Evolutionary conservation across 2,329 filamentous ascomycete genomes (phyloP), one percentile per base, ranked within the genome.

Genomic region (Cladosporium sp.): DNA sequence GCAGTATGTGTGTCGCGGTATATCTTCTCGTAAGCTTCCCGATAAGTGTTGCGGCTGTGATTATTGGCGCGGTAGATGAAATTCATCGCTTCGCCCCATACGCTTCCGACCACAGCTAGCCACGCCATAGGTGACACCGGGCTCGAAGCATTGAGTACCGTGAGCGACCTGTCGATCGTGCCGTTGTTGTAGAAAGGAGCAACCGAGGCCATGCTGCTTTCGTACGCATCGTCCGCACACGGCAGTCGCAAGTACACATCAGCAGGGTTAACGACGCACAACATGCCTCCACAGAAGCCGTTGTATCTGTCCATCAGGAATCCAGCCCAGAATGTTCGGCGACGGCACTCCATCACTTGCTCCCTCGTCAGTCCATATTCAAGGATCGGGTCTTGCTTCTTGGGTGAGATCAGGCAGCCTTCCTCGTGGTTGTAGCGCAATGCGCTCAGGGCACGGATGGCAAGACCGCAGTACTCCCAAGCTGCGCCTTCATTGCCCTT

Each of bases 271-370:
- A 92, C 83, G 68, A 86, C 83, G 58, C 82, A 85, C 7, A 78
- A 72, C 21, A 78, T 78, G 34, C 87, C 78, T 65, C 78, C 78
- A 59, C 78, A 87, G 67, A 87, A 83, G 15, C 85, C 85, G 58
- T 86, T 87, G 67, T 89, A 85, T 58, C 88, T 85, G 79, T 92
- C 90, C 75, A 91, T 84, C 71, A 92, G 79, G 70, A 89, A 91
- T 61, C 87, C 84, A 32, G 87, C 86, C 90, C 90, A 93, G 72
- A 92, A 89, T 0, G 89, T 92, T 65, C 90, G 83, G 69, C 90
- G 84, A 67, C 87, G 84, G 71, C 88, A 89, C 77, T 93, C 90
- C 28, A 85, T 83, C 70, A 88, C 85, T 34, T 78, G 77, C 28
- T 75, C 71, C 10, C 63, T 63, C 4, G 72, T 71, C 24, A 78